Conservation (phyloP, 768 basidiomycete genomes). For the Strobilomyces echinocephalus region DNA sequence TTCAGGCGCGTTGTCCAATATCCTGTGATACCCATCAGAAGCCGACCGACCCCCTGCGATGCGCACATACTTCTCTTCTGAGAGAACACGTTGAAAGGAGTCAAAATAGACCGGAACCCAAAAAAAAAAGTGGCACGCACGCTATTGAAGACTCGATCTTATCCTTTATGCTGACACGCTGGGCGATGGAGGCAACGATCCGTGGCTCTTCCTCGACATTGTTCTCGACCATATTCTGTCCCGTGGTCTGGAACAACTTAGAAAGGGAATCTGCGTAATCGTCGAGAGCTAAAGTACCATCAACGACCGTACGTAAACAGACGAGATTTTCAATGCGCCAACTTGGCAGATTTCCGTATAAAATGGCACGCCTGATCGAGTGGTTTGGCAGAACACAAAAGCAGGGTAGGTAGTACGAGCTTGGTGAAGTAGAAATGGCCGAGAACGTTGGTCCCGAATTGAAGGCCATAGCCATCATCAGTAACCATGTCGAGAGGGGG, state of each 20-base stretch:
- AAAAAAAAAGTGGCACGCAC: not conserved
- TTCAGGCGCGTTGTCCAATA: conserved; percentile 10
- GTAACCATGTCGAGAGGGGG: conserved; percentile 31
- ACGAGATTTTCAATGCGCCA: too few relatives aligned
- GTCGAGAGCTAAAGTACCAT: conserved; percentile 1
- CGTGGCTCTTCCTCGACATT: conserved; percentile 9
- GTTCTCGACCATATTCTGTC: conserved; percentile 2
- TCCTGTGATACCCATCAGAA: not conserved
- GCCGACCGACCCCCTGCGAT: too few relatives aligned
- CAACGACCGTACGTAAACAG: not conserved
- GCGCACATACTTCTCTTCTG: conserved; percentile 11
- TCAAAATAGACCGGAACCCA: not conserved
- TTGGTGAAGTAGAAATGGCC: conserved; percentile 60
- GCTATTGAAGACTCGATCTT: conserved; percentile 13
- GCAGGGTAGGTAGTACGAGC: conserved; percentile 37
- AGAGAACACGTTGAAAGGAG: not conserved
- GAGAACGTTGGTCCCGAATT: conserved; percentile 53
- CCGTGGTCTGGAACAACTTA: not conserved
- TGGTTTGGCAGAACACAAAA: not conserved
- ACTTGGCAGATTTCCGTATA: too few relatives aligned
- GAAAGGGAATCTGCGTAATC: conserved; percentile 5
- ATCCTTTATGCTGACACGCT: conserved; percentile 13
- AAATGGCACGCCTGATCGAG: too few relatives aligned
- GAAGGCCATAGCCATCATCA: conserved; percentile 42
- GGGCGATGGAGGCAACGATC: conserved; percentile 12